These are phyloP conservation scores for Starmerella stellata DNA, from an alignment of 805 yeast species.

Conservation along the genomic window DNA sequence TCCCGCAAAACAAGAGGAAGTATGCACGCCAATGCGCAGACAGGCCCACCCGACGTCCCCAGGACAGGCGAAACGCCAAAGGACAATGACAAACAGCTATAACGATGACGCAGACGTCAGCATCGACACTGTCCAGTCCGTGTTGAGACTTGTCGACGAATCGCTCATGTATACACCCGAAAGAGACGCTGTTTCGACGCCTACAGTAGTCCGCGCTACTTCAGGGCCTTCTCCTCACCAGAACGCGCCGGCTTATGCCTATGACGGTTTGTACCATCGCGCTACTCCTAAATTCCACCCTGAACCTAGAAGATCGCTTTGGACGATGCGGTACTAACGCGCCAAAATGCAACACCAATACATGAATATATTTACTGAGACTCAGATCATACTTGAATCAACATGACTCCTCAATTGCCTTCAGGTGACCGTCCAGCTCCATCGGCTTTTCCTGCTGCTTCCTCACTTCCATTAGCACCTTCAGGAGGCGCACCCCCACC, in stretches of 20 bases:
- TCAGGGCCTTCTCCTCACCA: slow-evolving; percentile 19
- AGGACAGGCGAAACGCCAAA: slow-evolving; percentile 8
- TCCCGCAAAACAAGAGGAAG: too few relatives aligned
- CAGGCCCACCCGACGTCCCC: slow-evolving; percentile 6
- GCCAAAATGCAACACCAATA: too few relatives aligned
- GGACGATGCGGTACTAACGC: too few relatives aligned
- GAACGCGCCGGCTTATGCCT: slow-evolving; percentile 14
- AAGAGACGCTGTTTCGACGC: slow-evolving; percentile 5
- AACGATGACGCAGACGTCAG: slow-evolving; percentile 11
- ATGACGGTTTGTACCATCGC: slow-evolving; percentile 2
- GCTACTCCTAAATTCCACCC: too few relatives aligned
- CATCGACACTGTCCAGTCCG: slow-evolving; percentile 13
- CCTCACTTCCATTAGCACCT: slow-evolving; percentile 18
- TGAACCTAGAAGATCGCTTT: too few relatives aligned
- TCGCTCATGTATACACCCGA: slow-evolving; percentile 25
- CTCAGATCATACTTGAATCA: too few relatives aligned
- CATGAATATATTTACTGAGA: too few relatives aligned
- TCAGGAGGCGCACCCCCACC: slow-evolving; percentile 14
- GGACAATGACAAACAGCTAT: slow-evolving; percentile 2
- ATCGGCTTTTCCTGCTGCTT: slow-evolving; percentile 22
- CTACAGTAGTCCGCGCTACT: slow-evolving; percentile 14
- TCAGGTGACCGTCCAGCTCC: slow-evolving; percentile 24
- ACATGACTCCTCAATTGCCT: slow-evolving; percentile 24
- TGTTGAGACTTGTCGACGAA: slow-evolving; percentile 24
- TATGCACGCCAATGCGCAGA: too few relatives aligned